Evolutionary conservation across 805 yeast species (phyloP).

Genomic region (Hanseniaspora opuntiae): DNA sequence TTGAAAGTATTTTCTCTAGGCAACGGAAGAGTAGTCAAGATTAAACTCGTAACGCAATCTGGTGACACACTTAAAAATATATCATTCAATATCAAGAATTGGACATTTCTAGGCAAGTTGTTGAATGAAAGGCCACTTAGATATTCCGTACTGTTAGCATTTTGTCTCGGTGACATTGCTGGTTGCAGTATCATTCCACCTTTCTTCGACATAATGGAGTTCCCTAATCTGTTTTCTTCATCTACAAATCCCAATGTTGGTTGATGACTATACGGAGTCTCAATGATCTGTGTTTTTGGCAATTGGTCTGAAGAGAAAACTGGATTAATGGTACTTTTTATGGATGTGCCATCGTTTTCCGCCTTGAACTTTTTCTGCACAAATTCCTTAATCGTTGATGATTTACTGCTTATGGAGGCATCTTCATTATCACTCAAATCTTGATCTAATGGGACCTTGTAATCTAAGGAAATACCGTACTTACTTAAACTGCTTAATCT

Average conservation of each 20-base stretch:
- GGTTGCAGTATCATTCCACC: slow-evolving; percentile 16
- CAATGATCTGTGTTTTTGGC: slow-evolving; percentile 53
- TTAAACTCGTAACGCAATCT: slow-evolving; percentile 42
- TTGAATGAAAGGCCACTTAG: slow-evolving; percentile 46
- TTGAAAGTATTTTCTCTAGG: slow-evolving; percentile 74
- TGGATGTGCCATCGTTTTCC: not conserved
- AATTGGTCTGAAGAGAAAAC: slow-evolving; percentile 58
- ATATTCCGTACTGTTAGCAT: slow-evolving; percentile 24
- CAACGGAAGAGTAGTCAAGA: slow-evolving; percentile 81
- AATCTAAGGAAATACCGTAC: slow-evolving; percentile 10
- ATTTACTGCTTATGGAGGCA: not conserved
- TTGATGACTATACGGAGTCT: slow-evolving; percentile 54
- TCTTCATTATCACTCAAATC: not conserved
- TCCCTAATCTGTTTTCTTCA: slow-evolving; percentile 4
- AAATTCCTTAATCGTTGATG: not conserved
- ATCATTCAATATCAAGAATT: slow-evolving; percentile 76
- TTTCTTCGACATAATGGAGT: slow-evolving; percentile 1
- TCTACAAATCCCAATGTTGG: slow-evolving; percentile 25
- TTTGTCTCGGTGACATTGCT: slow-evolving; percentile 24
- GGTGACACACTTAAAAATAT: slow-evolving; percentile 37
- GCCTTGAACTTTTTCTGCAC: slow-evolving; percentile 4
- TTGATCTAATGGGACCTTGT: not conserved
- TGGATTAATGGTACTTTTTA: slow-evolving; percentile 29
- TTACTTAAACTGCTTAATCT: slow-evolving; percentile 1
- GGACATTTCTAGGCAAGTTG: slow-evolving; percentile 83